Conservation (phyloP, 192 early-diverging fungal species). For the Geranomyces variabilis region DNA sequence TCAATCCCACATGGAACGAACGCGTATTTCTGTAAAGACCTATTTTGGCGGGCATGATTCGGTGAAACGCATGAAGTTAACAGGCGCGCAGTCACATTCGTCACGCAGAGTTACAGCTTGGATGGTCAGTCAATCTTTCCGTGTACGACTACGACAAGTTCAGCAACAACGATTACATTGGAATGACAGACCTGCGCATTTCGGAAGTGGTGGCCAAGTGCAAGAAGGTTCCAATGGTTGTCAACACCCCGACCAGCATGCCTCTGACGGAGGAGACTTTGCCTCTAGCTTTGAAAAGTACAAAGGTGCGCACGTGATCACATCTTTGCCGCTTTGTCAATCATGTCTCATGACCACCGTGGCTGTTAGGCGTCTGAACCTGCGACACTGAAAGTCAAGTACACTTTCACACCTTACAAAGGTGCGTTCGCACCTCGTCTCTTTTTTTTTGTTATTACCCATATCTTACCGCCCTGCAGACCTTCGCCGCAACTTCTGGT, state of each 20-base stretch:
- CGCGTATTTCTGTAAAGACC: slow-evolving; percentile 62
- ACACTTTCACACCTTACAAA: slow-evolving; percentile 70
- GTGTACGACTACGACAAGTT: slow-evolving; percentile 79
- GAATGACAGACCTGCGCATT: slow-evolving; percentile 48
- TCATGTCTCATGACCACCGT: not conserved
- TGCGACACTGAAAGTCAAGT: slow-evolving; percentile 56
- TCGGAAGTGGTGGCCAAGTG: slow-evolving; percentile 54
- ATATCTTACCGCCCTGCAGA: not conserved
- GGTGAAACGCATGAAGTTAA: not conserved
- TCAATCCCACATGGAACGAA: slow-evolving; percentile 78
- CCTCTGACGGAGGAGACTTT: slow-evolving; percentile 26
- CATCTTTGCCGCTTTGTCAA: too few relatives aligned
- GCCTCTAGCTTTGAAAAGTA: slow-evolving; percentile 17
- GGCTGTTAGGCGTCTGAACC: slow-evolving; percentile 25
- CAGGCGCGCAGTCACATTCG: slow-evolving; percentile 34
- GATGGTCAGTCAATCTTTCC: slow-evolving; percentile 45
- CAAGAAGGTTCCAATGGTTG: slow-evolving; percentile 16
- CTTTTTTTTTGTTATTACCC: not conserved
- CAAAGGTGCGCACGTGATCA: not conserved
- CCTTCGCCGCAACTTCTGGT: slow-evolving; percentile 73
- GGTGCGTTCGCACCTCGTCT: slow-evolving; percentile 5
- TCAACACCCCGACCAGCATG: slow-evolving; percentile 25
- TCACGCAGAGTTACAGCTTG: slow-evolving; percentile 39
- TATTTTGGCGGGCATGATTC: not conserved
- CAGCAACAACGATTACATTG: slow-evolving; percentile 69